Evolutionary conservation across 768 basidiomycete species (phyloP).

Genomic region (Boletus sp.): DNA sequence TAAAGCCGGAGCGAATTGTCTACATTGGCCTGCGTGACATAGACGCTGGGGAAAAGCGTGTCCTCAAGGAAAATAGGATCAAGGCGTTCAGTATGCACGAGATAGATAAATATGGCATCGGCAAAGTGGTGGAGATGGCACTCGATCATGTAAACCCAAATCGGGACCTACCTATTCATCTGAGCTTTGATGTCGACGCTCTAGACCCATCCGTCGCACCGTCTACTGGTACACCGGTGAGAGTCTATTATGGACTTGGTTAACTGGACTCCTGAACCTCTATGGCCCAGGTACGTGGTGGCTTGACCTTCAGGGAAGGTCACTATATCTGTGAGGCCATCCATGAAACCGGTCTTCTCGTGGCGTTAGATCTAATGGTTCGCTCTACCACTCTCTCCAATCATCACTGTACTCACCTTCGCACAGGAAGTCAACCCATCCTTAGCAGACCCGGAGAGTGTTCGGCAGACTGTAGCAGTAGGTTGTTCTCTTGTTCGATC

Average conservation of each 20-base stretch:
- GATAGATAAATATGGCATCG: slow-evolving; percentile 85
- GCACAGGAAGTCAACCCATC: slow-evolving; percentile 95
- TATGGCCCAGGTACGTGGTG: slow-evolving; percentile 73
- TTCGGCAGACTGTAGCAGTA: slow-evolving; percentile 84
- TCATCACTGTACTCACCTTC: slow-evolving; percentile 7
- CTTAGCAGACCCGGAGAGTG: slow-evolving; percentile 70
- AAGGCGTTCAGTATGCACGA: slow-evolving; percentile 93
- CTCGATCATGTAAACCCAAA: slow-evolving; percentile 89
- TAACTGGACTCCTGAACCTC: not conserved
- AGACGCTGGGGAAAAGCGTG: slow-evolving; percentile 83
- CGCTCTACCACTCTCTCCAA: slow-evolving; percentile 19
- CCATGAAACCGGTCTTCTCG: slow-evolving; percentile 88
- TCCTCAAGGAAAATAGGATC: slow-evolving; percentile 77
- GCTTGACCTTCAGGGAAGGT: slow-evolving; percentile 95
- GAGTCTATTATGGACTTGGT: slow-evolving; percentile 16
- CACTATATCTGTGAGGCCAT: slow-evolving; percentile 96
- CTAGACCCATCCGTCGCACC: slow-evolving; percentile 96
- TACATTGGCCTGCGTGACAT: slow-evolving; percentile 97
- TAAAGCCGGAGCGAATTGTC: slow-evolving; percentile 78
- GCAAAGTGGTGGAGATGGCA: slow-evolving; percentile 95
- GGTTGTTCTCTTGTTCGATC: slow-evolving; percentile 84
- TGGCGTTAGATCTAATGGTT: slow-evolving; percentile 93
- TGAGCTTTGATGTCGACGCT: slow-evolving; percentile 96
- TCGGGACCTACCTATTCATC: slow-evolving; percentile 82
- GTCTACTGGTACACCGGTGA: slow-evolving; percentile 87